These are phyloP conservation scores for Graphiopsis chlorocephala DNA, from an alignment of 2,329 filamentous ascomycete genomes.

Conservation along the genomic window DNA sequence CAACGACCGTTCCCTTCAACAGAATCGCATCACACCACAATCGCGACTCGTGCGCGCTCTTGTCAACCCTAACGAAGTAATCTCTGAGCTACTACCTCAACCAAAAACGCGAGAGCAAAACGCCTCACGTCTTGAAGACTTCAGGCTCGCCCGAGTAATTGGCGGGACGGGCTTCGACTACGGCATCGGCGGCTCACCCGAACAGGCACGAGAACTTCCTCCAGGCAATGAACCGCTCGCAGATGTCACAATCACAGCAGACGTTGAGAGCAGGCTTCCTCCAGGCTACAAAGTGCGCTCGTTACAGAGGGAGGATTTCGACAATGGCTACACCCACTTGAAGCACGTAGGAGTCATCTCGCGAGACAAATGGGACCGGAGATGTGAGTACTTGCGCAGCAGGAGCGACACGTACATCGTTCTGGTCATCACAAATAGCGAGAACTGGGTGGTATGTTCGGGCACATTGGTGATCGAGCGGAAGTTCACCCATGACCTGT, in stretches of 20 bases:
- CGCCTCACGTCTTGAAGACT: constrained; percentile 20
- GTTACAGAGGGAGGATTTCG: constrained; percentile 21
- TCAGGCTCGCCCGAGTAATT: constrained; percentile 17
- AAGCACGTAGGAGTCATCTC: constrained; percentile 21
- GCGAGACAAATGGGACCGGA: constrained; percentile 22
- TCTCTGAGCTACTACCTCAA: constrained; percentile 16
- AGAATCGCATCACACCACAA: not conserved
- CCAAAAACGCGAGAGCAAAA: constrained; percentile 19
- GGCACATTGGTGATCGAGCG: constrained; percentile 26
- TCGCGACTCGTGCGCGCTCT: constrained; percentile 18
- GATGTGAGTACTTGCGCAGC: constrained; percentile 21
- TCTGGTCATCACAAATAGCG: constrained; percentile 20
- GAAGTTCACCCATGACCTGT: constrained; percentile 22
- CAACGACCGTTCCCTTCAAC: not conserved
- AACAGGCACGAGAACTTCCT: constrained; percentile 13
- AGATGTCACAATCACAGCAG: constrained; percentile 13
- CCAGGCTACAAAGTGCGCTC: constrained; percentile 23
- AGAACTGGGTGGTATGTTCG: constrained; percentile 21
- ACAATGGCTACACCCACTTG: constrained; percentile 21
- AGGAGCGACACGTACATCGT: constrained; percentile 21
- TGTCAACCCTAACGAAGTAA: constrained; percentile 17
- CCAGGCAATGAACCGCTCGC: constrained; percentile 19
- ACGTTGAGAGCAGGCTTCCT: constrained; percentile 22
- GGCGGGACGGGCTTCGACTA: constrained; percentile 18
- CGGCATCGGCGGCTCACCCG: constrained; percentile 15